These are phyloP conservation scores for Coprinellus micaceus DNA, from an alignment of 768 basidiomycete genomes.

Conservation along the genomic window DNA sequence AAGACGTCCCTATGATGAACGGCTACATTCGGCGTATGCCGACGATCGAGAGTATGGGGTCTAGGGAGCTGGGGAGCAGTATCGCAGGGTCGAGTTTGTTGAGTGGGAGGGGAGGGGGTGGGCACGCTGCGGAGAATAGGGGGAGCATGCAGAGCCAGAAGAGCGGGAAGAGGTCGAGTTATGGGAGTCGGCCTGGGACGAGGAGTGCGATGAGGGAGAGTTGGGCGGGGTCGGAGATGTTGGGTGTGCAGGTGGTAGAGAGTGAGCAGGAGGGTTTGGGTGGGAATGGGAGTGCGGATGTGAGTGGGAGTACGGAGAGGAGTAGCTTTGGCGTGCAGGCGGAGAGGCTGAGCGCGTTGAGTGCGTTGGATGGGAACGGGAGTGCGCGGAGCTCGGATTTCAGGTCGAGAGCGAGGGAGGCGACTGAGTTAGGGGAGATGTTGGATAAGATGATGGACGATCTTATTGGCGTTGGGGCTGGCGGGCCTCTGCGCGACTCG, in stretches of 20 bases:
- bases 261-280: conserved; percentile 14
- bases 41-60: conserved; percentile 76
- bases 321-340: conserved; percentile 12
- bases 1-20: conserved; percentile 59
- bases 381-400: neutral
- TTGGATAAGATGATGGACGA: conserved; percentile 16
- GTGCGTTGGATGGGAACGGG: neutral
- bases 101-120: conserved; percentile 17
- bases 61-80: conserved; percentile 47
- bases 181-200: conserved; percentile 38
- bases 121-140: conserved; percentile 12
- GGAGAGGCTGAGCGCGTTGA: conserved; percentile 10
- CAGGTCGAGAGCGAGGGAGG: neutral
- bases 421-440: conserved; percentile 15
- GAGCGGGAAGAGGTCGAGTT: conserved; percentile 1
- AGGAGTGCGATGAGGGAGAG: conserved; percentile 26
- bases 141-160: conserved; percentile 12
- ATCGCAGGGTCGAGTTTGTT: conserved; percentile 20
- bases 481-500: neutral
- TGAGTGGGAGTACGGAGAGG: no score
- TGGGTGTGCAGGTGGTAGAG: conserved; percentile 19
- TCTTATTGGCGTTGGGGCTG: conserved; percentile 7
- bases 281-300: no score
- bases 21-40: conserved; percentile 70
- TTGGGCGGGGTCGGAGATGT: conserved; percentile 14